These are phyloP conservation scores for Cladosporium colombiae DNA, from an alignment of 2,329 filamentous ascomycete species.

Conservation along the genomic window DNA sequence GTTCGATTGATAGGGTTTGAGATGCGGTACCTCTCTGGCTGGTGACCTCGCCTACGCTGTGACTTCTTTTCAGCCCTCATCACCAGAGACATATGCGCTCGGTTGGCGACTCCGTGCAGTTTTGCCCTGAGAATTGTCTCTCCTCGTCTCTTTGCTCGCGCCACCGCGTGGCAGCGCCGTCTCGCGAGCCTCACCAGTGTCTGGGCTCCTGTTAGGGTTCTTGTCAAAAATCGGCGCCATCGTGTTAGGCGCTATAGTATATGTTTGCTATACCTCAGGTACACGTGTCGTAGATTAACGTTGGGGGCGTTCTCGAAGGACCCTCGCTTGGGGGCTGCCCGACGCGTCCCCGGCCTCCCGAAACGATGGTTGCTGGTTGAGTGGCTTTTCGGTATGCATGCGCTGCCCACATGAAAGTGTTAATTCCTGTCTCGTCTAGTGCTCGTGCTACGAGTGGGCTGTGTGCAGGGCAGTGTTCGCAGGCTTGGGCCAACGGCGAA, in stretches of 20 bases:
- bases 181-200: not conserved
- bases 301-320: constrained; percentile 12
- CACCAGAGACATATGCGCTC: not conserved
- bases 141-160: not conserved
- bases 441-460: not conserved
- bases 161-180: not conserved
- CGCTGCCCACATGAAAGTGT: constrained; percentile 1
- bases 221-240: constrained; percentile 6
- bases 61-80: not conserved
- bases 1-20: not conserved
- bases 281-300: constrained; percentile 14
- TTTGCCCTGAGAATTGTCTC: not conserved
- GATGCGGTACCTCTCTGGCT: not conserved
- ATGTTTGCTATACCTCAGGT: not conserved
- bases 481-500: not conserved
- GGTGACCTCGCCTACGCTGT: not conserved
- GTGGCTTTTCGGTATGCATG: not conserved
- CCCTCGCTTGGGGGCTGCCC: not conserved
- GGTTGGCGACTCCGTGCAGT: not conserved
- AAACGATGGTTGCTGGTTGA: not conserved
- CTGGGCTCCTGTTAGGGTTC: constrained; percentile 1
- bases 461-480: not conserved
- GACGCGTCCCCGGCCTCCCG: constrained; percentile 9
- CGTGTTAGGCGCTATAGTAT: not conserved
- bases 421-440: not conserved